Evolutionary conservation across 208 protist genomes (phyloP), one percentile per base, ranked within the genome.

Genomic region (Acanthamoeba royreba): DNA sequence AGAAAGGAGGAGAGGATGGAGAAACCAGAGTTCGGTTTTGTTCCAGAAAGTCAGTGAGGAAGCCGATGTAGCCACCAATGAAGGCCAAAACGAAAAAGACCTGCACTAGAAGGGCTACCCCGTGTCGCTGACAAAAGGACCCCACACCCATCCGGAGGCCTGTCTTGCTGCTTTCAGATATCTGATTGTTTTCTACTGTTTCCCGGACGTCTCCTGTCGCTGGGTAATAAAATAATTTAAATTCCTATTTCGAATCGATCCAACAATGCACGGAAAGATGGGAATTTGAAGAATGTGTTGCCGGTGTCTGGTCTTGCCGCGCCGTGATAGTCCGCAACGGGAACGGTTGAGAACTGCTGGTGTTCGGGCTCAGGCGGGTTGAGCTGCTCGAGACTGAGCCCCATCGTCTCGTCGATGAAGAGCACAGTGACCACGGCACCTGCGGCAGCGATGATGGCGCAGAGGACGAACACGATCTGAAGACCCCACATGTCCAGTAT

Each of bases 401-500:
- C 86, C 86, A 63, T 93, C 8, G 93, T 94, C 43, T 94, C 94
- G 28, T 92, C 38, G 8, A 95, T 53, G 0, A 66, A 45, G 4
- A 95, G 77, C n/a, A 93, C 43, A 15, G 94, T 95, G 4, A 95
- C 17, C 13, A 93, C 31, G 4, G 93, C 52, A 45, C 92, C 94
- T 38, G 46, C 15, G 35, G 85, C 45, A n/a, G 92, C 93, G 2
- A 94, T 49, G 42, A 38, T 46, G 61, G 35, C 92, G 45, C 94
- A 95, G 11, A 94, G 53, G 0, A 77, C 38, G 2, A 95, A 87
- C 3, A 94, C 92, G n/a, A 63, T 47, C 15, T 46, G 88, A 0
- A 95, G 49, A 22, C 94, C 95, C 49, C 40, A 94, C 17, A 52
- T 5, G 2, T 63, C 15, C 35, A 96, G 61, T 9, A 83, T n/a